A percentile compares a stretch with the other conserved stretches of the same genome.
Evolutionary conservation across 148 eudicot genomes (phyloP).

Genomic region (Pharnaceum exiguum): DNA sequence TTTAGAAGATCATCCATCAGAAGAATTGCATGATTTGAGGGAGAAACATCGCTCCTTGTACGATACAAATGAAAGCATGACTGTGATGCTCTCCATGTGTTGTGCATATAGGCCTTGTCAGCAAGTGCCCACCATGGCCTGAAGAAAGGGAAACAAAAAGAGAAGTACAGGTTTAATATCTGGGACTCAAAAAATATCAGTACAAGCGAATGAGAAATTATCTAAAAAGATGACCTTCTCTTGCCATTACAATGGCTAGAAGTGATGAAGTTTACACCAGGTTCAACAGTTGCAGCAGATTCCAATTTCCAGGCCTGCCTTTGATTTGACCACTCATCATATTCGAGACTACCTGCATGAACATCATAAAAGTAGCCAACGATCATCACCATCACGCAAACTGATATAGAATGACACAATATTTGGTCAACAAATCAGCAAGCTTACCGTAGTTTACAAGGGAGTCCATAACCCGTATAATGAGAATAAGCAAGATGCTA

Average conservation of each 20-base stretch:
- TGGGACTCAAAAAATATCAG: not conserved
- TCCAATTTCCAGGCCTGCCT: slow-evolving; percentile 97
- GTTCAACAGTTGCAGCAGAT: slow-evolving; percentile 90
- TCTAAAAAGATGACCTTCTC: slow-evolving; percentile 44
- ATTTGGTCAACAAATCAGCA: not conserved
- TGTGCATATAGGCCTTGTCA: slow-evolving; percentile 94
- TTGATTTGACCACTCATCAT: slow-evolving; percentile 94
- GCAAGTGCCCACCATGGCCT: slow-evolving; percentile 95
- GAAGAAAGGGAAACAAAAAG: slow-evolving; percentile 11
- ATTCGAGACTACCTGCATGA: slow-evolving; percentile 76
- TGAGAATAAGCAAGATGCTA: slow-evolving; percentile 81
- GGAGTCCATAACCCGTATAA: slow-evolving; percentile 86
- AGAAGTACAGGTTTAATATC: not conserved
- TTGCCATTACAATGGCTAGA: slow-evolving; percentile 73
- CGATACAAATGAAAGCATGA: slow-evolving; percentile 87
- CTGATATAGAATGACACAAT: not conserved
- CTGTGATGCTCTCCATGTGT: slow-evolving; percentile 93
- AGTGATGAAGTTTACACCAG: slow-evolving; percentile 72
- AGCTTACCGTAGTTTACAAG: slow-evolving; percentile 74
- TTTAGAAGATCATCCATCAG: slow-evolving; percentile 81
- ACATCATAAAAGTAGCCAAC: slow-evolving; percentile 15
- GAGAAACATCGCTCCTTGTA: slow-evolving; percentile 51
- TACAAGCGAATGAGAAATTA: slow-evolving; percentile 5
- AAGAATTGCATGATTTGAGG: slow-evolving; percentile 56
- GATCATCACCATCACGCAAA: not conserved